phyloP scores from a whole-genome alignment of 2,329 filamentous ascomycete species.

The Fusarium sp. region DNA sequence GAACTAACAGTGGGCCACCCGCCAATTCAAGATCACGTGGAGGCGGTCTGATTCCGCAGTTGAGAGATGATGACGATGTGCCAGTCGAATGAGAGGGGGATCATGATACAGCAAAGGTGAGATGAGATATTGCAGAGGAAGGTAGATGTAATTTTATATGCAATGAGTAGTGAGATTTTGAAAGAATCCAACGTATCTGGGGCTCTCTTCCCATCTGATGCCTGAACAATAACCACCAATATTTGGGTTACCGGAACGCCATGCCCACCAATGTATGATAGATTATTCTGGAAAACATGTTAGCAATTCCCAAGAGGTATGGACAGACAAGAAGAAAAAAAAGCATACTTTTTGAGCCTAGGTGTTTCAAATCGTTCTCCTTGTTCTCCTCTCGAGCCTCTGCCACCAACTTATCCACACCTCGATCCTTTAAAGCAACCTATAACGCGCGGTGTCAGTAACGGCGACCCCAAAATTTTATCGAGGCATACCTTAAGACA shows the following conservation, averaged over 20 bases:
- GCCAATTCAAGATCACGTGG: conserved; percentile 34
- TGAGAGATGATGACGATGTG: conserved; percentile 27
- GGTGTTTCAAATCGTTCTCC: conserved; percentile 80
- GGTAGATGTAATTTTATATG: background rate
- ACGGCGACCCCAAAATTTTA: background rate
- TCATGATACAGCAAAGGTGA: background rate
- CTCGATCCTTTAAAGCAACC: conserved; percentile 84
- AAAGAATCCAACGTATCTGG: background rate
- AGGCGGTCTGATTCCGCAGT: conserved; percentile 30
- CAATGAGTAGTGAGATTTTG: conserved; percentile 10
- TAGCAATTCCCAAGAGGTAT: background rate
- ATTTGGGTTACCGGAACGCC: conserved; percentile 24
- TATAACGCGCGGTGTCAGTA: conserved; percentile 19
- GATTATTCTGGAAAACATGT: conserved; percentile 31
- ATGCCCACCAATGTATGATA: conserved; percentile 5
- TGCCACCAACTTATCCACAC: conserved; percentile 93
- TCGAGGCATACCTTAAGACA: conserved; percentile 78
- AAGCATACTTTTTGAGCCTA: conserved; percentile 60
- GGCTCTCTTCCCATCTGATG: conserved; percentile 3
- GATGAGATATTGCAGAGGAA: background rate
- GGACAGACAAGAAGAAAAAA: rapidly evolving
- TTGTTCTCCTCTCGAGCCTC: conserved; percentile 91
- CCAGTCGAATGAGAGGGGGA: background rate
- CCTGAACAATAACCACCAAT: conserved; percentile 4
- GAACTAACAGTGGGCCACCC: conserved; percentile 41